Evolutionary conservation across 1,139 yeast species (phyloP).

Genomic region (Debaryomyces sp.): DNA sequence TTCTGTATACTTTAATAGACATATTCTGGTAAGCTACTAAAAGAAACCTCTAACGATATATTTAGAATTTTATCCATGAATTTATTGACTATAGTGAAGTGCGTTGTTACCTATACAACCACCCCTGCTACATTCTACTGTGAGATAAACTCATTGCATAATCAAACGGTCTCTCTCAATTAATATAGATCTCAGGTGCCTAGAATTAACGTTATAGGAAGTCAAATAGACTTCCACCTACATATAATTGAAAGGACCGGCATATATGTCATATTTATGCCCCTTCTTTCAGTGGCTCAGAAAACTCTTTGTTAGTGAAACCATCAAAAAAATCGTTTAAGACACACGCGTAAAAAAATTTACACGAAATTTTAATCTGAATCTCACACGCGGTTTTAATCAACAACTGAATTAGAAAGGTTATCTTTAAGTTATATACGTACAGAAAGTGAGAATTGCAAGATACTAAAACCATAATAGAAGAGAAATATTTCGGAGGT

Average conservation of each 20-base stretch:
- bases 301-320: neutral
- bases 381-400: neutral
- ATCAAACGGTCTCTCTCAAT: neutral
- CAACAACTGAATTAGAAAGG: neutral
- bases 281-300: conserved; percentile 1
- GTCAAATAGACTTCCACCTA: neutral
- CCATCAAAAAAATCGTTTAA: conserved; percentile 3
- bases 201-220: conserved; percentile 4
- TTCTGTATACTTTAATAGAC: too few relatives aligned
- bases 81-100: neutral
- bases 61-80: neutral
- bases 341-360: conserved; percentile 2
- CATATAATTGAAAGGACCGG: neutral
- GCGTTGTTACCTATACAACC: neutral
- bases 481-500: neutral
- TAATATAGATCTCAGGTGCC: neutral
- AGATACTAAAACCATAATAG: neutral
- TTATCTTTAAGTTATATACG: neutral
- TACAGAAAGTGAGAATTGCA: neutral
- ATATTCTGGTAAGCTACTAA: neutral
- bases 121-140: neutral
- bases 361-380: conserved; percentile 2
- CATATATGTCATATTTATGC: neutral
- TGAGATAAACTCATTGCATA: neutral
- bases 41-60: neutral